Evolutionary conservation across 345 rosid species (phyloP).

Genomic region (Eucalyptus sp.): DNA sequence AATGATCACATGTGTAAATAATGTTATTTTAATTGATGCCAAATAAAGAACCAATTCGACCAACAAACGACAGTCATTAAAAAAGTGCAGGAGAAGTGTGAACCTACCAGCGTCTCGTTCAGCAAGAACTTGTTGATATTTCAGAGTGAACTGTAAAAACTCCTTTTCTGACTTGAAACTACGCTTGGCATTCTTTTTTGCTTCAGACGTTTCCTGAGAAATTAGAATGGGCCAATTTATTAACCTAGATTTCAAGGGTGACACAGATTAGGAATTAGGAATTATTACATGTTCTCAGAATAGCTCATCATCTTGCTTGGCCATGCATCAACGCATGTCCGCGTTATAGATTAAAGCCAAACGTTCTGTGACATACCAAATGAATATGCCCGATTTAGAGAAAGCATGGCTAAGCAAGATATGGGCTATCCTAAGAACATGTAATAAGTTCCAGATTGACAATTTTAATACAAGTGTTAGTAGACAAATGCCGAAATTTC

Average conservation of each 20-base stretch:
- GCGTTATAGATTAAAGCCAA: background rate
- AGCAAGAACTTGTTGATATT: constrained; percentile 82
- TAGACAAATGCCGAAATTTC: background rate
- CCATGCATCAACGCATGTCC: background rate
- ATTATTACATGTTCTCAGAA: background rate
- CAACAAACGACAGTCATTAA: background rate
- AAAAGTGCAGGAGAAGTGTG: background rate
- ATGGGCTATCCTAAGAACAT: background rate
- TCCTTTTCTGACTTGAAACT: constrained; percentile 68
- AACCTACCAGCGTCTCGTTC: constrained; percentile 78
- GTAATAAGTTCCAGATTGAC: background rate
- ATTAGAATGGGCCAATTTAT: background rate
- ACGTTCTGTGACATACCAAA: background rate
- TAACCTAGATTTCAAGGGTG: background rate
- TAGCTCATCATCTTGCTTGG: background rate
- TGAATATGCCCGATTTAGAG: background rate
- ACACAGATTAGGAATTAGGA: background rate
- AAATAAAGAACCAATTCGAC: background rate
- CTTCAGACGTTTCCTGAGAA: constrained; percentile 54
- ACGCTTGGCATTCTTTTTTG: constrained; percentile 59
- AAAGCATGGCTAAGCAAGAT: background rate
- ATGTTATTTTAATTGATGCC: background rate
- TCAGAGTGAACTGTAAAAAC: constrained; percentile 69
- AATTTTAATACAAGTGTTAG: background rate
- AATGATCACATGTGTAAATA: background rate